Evolutionary conservation across 2,329 filamentous ascomycete genomes (phyloP).

Genomic region (Lanzia echinophila): DNA sequence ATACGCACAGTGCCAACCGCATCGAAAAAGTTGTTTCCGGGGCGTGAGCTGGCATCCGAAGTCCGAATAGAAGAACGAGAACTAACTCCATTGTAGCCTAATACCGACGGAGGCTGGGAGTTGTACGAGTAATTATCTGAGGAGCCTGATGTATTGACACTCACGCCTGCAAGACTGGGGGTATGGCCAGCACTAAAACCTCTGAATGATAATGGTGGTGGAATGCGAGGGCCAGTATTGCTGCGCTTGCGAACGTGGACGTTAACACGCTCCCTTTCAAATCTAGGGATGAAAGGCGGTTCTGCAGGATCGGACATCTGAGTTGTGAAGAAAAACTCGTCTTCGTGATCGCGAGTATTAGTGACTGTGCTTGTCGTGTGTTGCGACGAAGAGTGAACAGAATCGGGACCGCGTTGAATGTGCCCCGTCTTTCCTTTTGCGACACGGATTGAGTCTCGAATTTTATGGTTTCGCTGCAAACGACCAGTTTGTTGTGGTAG

Average conservation of each 20-base stretch:
- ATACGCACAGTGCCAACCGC: constrained; percentile 88
- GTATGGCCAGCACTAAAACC: constrained; percentile 53
- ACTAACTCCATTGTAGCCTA: constrained; percentile 36
- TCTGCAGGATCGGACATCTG: constrained; percentile 43
- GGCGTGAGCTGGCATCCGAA: constrained; percentile 27
- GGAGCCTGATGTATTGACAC: constrained; percentile 48
- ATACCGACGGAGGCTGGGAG: constrained; percentile 41
- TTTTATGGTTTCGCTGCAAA: constrained; percentile 38
- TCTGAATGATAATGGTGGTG: constrained; percentile 66
- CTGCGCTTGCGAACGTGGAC: constrained; percentile 77
- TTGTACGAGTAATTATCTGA: constrained; percentile 50
- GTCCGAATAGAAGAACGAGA: constrained; percentile 29
- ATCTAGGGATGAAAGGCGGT: constrained; percentile 65
- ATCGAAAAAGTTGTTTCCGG: constrained; percentile 61
- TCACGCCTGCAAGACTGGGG: constrained; percentile 49
- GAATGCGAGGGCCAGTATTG: constrained; percentile 73
- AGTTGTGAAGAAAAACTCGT: constrained; percentile 21
- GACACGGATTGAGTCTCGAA: constrained; percentile 83
- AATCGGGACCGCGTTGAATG: constrained; percentile 33
- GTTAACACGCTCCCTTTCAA: constrained; percentile 51
- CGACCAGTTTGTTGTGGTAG: constrained; percentile 27
- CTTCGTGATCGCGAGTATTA: constrained; percentile 16
- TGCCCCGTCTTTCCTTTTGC: constrained; percentile 59
- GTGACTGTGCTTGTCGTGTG: constrained; percentile 5
- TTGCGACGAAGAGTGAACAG: constrained; percentile 28